Evolutionary conservation across 805 yeast genomes (phyloP), one percentile per base, ranked within the genome.

Genomic region (Hanseniaspora osmophila): DNA sequence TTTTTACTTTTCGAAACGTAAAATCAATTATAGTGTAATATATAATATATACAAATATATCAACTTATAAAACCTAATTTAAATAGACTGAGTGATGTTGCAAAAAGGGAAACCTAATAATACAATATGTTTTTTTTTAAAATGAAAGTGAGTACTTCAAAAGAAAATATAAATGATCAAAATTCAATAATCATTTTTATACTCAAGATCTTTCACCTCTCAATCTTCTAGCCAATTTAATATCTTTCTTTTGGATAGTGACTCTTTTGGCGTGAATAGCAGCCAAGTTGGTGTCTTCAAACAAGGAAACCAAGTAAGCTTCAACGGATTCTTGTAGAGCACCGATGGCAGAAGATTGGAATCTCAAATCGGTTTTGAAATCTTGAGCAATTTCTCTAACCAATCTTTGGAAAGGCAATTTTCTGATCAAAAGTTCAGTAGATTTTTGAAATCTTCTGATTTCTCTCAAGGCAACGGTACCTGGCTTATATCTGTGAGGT

Each of bases 221-320:
- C 67, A 90, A 79, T 75, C 97, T 84, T 75, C 96, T 84, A 56
- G 97, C 98, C 65, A 90, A 77, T 66, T 88, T 95, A 67, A 90
- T 85, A 69, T 90, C 98, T 74, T 88, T 88, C 85, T 87, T 90
- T 77, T 86, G 95, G 63, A 90, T 86, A 54, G 98, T 90, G 58
- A 90, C 97, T 73, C 98, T 83, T 80, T 92, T 90, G 62, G 97
- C 98, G 71, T 90, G 98, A 57, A 87, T 85, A 54, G 97, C 96
- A 73, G 96, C 92, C 74, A 90, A 77, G 75, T 88, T 90, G 55
- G 97, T 92, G 69, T 92, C 97, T 75, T 90, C 97, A 58, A 90
- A 92, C 62, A 90, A 71, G 50, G 95, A 85, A 46, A 90, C 96
- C 60, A 92, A 75, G 77, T 87, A 92, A 62, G 96, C 96, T 75